Base-by-base conservation (phyloP, 306 rosid species). In the Alnus glutinosa region DNA sequence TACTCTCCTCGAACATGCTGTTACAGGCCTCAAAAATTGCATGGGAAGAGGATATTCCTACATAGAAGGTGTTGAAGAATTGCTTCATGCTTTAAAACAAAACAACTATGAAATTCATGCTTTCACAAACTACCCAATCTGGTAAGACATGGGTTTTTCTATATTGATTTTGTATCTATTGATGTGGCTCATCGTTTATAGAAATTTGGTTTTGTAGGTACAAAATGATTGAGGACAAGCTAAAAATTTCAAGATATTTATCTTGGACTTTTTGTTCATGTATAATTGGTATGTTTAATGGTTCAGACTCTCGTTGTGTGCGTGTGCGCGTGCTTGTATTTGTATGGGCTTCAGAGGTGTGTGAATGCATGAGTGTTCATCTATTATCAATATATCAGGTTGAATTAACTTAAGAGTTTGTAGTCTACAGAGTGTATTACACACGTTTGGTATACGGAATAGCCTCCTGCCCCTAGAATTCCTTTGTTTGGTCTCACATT, bases 191-290 rank as follows among this genome's bases (percentile, higher is more conserved):
- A 61, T 76, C 71, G 0, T 76, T 80, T 55, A 52, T 12, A 62
- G 70, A 75, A 70, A 15, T 61, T 71, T 82, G 61, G 55, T 80
- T 74, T 81, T 76, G 87, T 76, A 95, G 98, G 98, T 91, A 89
- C 73, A 87, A 86, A 85, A 84, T 92, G 90, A 90, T 94, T 28
- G 97, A 95, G 89, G 92, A 89, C 75, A 91, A 95, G 81, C 70
- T 95, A 77, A 83, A 83, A 54, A 62, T 95, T 61, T 92, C 98
- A 9, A 86, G 85, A 84, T 92, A 95, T 89, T 74, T 95, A 78
- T 89, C 93, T 14, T 95, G 98, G 98, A 95, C 98, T 12, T 95
- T 95, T 81, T 95, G 98, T 83, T 95, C 98, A 10, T 92, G 90
- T 73, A 47, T 62, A 78, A 79, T 55, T 71, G 92, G 98, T 89